Evolutionary conservation across 2,329 filamentous ascomycete genomes (phyloP).

Genomic region (Colletotrichum lentis): DNA sequence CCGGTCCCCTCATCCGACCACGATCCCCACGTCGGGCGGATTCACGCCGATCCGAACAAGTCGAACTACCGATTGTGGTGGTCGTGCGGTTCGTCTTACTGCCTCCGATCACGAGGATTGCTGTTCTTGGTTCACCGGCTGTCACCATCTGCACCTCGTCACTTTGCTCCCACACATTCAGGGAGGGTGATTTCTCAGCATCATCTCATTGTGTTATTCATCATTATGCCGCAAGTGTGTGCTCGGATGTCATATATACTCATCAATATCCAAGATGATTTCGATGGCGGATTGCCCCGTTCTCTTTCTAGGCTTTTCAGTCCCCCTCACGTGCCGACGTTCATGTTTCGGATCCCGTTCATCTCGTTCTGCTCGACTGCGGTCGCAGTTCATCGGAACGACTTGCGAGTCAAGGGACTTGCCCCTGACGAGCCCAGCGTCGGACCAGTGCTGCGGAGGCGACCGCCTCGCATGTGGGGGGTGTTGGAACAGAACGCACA

Average conservation of each 20-base stretch:
- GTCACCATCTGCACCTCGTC: not conserved
- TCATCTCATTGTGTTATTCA: slow-evolving; percentile 39
- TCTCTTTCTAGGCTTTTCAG: slow-evolving; percentile 28
- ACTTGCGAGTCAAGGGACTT: slow-evolving; percentile 57
- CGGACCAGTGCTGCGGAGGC: slow-evolving; percentile 51
- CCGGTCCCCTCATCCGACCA: slow-evolving; percentile 19
- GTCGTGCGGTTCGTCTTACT: not conserved
- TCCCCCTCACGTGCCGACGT: slow-evolving; percentile 1
- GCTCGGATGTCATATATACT: slow-evolving; percentile 47
- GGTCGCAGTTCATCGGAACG: slow-evolving; percentile 51
- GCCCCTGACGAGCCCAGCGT: slow-evolving; percentile 44
- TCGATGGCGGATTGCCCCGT: slow-evolving; percentile 30
- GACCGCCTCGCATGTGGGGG: slow-evolving; percentile 60
- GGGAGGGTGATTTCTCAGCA: not conserved
- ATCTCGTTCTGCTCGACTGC: slow-evolving; percentile 16
- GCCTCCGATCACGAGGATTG: not conserved
- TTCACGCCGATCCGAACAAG: slow-evolving; percentile 5
- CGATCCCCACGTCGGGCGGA: slow-evolving; percentile 6
- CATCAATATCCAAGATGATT: slow-evolving; percentile 29
- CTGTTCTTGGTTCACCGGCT: not conserved
- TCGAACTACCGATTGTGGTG: not conserved
- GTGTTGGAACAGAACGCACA: slow-evolving; percentile 71
- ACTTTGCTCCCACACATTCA: not conserved
- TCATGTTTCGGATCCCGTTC: not conserved
- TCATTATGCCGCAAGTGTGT: slow-evolving; percentile 41